Evolutionary conservation across 257 asterid species (phyloP).

Genomic region (Coffea eugenioides): DNA sequence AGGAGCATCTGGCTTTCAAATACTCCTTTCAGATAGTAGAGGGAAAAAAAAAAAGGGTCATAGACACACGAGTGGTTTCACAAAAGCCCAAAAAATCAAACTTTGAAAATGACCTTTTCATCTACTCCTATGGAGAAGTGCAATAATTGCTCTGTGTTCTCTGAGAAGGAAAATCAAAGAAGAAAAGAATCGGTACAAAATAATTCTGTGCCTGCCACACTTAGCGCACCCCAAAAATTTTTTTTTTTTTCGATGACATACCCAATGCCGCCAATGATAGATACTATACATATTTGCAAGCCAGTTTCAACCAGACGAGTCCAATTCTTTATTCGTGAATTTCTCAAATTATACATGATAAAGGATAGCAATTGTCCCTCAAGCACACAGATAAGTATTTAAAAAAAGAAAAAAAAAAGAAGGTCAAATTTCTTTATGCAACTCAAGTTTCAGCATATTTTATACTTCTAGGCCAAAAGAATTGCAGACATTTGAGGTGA

Average conservation of each 20-base stretch:
- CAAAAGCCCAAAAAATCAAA: constrained; percentile 3
- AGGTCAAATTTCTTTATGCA: too few relatives aligned
- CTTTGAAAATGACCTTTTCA: constrained; percentile 3
- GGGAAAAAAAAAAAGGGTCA: neutral
- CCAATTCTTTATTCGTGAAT: too few relatives aligned
- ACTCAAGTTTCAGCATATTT: too few relatives aligned
- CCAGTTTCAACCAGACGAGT: neutral
- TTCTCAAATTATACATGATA: too few relatives aligned
- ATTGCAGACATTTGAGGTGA: too few relatives aligned
- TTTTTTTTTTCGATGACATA: neutral
- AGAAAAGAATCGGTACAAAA: neutral
- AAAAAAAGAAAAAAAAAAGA: too few relatives aligned
- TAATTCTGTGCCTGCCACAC: neutral
- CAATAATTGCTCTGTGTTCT: neutral
- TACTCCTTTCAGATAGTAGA: neutral
- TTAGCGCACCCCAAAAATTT: too few relatives aligned
- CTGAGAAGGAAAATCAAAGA: neutral
- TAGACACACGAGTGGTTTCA: constrained; percentile 7
- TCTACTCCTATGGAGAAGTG: neutral
- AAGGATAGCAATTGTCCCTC: too few relatives aligned
- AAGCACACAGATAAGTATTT: too few relatives aligned
- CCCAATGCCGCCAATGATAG: neutral
- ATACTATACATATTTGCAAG: neutral
- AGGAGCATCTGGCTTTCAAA: neutral
- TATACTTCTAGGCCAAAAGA: too few relatives aligned